phyloP scores from a whole-genome alignment of 768 basidiomycete species.

The Albatrellus ellisii region DNA sequence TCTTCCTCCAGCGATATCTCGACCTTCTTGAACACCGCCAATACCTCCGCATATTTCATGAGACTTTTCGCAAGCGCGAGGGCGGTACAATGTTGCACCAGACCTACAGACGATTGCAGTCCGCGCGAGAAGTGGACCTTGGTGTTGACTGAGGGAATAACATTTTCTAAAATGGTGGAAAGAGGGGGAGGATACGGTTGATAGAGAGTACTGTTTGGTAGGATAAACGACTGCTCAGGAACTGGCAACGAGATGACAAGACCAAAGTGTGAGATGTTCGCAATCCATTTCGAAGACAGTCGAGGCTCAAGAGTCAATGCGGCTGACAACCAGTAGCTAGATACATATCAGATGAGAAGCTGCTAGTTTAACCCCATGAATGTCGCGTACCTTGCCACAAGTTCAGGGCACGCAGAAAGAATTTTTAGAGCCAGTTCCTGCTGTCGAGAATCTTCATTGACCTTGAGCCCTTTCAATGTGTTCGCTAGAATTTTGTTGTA shows the following conservation, averaged over 20 bases:
- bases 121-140: constrained; percentile 74
- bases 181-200: constrained; percentile 70
- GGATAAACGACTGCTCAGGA: constrained; percentile 48
- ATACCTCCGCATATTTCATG: constrained; percentile 49
- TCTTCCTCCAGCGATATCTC: constrained; percentile 46
- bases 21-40: constrained; percentile 33
- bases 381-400: constrained; percentile 54
- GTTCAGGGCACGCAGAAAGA: constrained; percentile 72
- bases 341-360: constrained; percentile 10
- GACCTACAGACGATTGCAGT: constrained; percentile 50
- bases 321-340: constrained; percentile 60
- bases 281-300: constrained; percentile 82
- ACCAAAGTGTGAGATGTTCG: constrained; percentile 76
- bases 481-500: constrained; percentile 79
- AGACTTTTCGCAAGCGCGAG: constrained; percentile 66
- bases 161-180: constrained; percentile 54
- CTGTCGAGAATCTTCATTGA: constrained; percentile 81
- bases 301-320: constrained; percentile 73
- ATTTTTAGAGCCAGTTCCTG: constrained; percentile 79
- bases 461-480: constrained; percentile 59
- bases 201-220: constrained; percentile 33
- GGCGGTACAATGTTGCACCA: constrained; percentile 83
- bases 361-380: background rate
- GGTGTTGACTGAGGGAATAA: constrained; percentile 60
- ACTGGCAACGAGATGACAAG: constrained; percentile 66